Percentiles rank a stretch among this genome's conserved stretches.
phyloP scores from a whole-genome alignment of 345 rosid genomes.

The Arabidopsis suecica region DNA sequence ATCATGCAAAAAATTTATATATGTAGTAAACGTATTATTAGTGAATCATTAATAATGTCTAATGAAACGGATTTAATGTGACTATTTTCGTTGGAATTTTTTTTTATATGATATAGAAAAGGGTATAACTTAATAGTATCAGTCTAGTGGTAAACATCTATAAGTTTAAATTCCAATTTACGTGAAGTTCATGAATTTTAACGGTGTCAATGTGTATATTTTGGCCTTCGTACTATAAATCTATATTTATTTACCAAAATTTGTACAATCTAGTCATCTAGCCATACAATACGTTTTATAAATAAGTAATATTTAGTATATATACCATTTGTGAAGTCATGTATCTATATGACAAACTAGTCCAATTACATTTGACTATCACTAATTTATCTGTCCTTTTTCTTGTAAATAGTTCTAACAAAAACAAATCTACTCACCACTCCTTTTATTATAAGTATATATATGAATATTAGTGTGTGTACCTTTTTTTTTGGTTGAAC shows the following conservation, averaged over 20 bases:
- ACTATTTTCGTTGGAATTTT: no score
- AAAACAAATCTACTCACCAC: constrained; percentile 12
- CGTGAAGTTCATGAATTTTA: neutral
- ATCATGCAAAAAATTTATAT: neutral
- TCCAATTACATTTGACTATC: neutral
- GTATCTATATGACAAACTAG: neutral
- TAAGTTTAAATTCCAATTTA: neutral
- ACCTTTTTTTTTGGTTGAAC: neutral
- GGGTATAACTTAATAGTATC: neutral
- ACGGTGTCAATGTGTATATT: neutral
- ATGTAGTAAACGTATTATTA: neutral
- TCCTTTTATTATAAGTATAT: neutral
- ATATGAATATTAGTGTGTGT: neutral
- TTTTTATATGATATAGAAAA: neutral
- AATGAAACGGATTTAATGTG: neutral
- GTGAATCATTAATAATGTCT: neutral
- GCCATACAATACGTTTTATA: neutral
- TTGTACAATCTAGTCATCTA: neutral
- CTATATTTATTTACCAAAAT: neutral
- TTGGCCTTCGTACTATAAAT: neutral
- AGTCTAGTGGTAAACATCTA: neutral
- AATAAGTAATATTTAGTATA: neutral
- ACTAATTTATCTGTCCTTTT: neutral
- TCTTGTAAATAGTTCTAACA: neutral
- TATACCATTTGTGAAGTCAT: neutral